Evolutionary conservation across 1,139 yeast species (phyloP).

Genomic region (Blastobotrys petasosporus): DNA sequence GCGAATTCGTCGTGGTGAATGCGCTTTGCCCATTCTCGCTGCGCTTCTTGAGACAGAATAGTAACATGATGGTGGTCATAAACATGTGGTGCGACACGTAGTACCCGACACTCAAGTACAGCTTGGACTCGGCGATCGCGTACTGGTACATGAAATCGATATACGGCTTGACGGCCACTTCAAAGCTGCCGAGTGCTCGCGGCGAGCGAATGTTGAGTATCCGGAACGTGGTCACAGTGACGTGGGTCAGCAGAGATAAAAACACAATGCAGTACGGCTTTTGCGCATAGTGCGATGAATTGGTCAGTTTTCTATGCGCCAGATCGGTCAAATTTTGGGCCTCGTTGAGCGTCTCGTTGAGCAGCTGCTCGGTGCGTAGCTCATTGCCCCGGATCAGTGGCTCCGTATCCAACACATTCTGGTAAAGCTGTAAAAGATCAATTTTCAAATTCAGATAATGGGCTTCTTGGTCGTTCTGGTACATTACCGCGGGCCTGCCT

Average conservation of each 20-base stretch:
- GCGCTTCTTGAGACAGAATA: slow-evolving; percentile 11
- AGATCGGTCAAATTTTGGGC: slow-evolving; percentile 2
- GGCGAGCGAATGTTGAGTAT: slow-evolving; percentile 1
- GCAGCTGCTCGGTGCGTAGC: background rate
- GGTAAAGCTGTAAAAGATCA: slow-evolving; percentile 6
- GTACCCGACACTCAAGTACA: slow-evolving; percentile 9
- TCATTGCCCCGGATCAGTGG: background rate
- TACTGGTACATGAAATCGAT: slow-evolving; percentile 7
- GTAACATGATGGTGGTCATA: slow-evolving; percentile 12
- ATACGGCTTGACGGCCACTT: slow-evolving; percentile 3
- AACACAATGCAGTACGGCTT: slow-evolving; percentile 10
- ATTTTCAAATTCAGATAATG: slow-evolving; percentile 10
- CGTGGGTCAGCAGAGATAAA: slow-evolving; percentile 9
- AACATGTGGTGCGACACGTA: slow-evolving; percentile 14
- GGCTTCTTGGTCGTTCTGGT: slow-evolving; percentile 7
- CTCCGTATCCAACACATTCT: background rate
- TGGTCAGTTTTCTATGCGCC: slow-evolving; percentile 3
- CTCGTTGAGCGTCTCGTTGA: background rate
- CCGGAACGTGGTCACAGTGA: slow-evolving; percentile 11
- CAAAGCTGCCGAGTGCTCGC: slow-evolving; percentile 3
- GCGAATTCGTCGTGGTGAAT: too few species aligned
- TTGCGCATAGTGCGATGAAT: background rate
- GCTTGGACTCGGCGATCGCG: slow-evolving; percentile 1
- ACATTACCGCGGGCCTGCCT: background rate
- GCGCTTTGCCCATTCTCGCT: too few species aligned